Percentiles rank a stretch among this genome's conserved stretches.
Conservation (phyloP, 1,139 yeast genomes). For the Kluyveromyces marxianus region DNA sequence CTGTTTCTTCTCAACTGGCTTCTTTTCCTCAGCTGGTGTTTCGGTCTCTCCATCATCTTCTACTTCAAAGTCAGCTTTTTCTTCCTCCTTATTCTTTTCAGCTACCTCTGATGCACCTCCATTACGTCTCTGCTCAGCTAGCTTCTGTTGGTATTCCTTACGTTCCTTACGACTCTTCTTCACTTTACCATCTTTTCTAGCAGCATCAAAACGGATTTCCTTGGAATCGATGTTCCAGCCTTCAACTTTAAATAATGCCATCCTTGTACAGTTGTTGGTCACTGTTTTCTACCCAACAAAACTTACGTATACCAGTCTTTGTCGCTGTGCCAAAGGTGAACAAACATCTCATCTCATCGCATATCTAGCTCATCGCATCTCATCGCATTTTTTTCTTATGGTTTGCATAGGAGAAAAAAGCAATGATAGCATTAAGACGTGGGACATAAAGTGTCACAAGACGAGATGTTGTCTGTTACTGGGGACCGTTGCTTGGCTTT, state of each 20-base stretch:
- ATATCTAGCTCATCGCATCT: constrained; percentile 2
- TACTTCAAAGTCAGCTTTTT: constrained; percentile 5
- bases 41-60: constrained; percentile 5
- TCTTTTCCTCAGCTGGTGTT: constrained; percentile 3
- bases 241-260: constrained; percentile 72
- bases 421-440: neutral
- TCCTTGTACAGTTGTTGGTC: constrained; percentile 21
- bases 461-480: too few relatives aligned
- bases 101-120: constrained; percentile 3
- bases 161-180: constrained; percentile 21
- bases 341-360: neutral
- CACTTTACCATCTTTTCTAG: constrained; percentile 32
- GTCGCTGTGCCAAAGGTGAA: neutral
- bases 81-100: constrained; percentile 5
- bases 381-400: neutral
- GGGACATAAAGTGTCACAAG: too few relatives aligned
- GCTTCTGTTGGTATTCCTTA: constrained; percentile 9
- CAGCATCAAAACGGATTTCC: constrained; percentile 43
- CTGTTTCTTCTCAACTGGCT: constrained; percentile 8
- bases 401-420: neutral
- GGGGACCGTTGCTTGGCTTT: too few relatives aligned
- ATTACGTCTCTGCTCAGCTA: constrained; percentile 8
- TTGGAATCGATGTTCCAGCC: constrained; percentile 70
- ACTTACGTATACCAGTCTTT: neutral
- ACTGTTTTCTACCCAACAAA: neutral